A percentile compares a stretch with the other conserved stretches of the same genome.
phyloP scores from a whole-genome alignment of 2,329 filamentous ascomycete species.

The Talaromyces albobiverticillius region DNA sequence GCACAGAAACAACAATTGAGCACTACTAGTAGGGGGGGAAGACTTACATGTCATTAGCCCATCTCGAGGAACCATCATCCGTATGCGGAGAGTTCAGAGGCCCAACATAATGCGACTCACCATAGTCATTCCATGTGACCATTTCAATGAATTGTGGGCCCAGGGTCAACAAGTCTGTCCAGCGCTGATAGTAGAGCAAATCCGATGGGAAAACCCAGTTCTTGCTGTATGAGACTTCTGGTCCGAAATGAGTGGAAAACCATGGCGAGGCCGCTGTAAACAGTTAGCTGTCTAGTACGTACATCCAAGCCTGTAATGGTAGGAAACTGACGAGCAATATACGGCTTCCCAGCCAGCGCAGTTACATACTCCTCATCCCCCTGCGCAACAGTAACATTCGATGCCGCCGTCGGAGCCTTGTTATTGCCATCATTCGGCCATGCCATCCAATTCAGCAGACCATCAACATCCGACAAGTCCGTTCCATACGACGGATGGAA shows the following conservation, averaged over 20 bases:
- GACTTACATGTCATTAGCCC: constrained; percentile 49
- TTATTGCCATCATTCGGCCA: constrained; percentile 47
- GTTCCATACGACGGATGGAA: constrained; percentile 42
- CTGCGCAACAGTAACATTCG: constrained; percentile 40
- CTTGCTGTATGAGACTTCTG: constrained; percentile 47
- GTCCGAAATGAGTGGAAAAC: constrained; percentile 53
- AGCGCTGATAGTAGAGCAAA: constrained; percentile 43
- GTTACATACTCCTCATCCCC: constrained; percentile 35
- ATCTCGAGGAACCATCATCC: constrained; percentile 45
- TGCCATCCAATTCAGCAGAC: constrained; percentile 44
- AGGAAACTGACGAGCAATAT: constrained; percentile 48
- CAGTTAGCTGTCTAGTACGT: not conserved
- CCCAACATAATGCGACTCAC: constrained; percentile 56
- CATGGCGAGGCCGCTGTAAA: constrained; percentile 43
- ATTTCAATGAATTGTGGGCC: constrained; percentile 50
- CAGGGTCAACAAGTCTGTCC: constrained; percentile 42
- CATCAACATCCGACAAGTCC: constrained; percentile 39
- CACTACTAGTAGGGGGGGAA: no score
- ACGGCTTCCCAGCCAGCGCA: constrained; percentile 41
- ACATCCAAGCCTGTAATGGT: not conserved
- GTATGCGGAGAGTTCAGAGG: constrained; percentile 43
- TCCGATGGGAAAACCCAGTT: constrained; percentile 52
- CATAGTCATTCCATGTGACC: constrained; percentile 52
- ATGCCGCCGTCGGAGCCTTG: constrained; percentile 46
- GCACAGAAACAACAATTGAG: not conserved